Evolutionary conservation across 1,284 basidiomycete species (phyloP), one percentile per base, ranked within the genome.

Genomic region (Rhodotorula sp.): DNA sequence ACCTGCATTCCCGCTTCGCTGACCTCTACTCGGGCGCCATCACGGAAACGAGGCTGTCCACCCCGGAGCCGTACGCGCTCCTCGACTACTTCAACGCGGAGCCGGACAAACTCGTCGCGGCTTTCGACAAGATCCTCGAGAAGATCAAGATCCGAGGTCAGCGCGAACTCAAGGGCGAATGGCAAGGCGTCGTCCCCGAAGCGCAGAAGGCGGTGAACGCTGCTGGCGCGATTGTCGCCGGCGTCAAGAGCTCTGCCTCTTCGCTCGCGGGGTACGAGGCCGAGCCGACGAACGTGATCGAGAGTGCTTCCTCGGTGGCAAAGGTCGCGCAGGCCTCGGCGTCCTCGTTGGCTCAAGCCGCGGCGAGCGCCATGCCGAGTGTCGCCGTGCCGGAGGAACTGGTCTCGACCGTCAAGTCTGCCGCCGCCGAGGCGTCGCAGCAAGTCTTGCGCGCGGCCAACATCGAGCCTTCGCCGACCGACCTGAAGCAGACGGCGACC

Each of bases 111-210:
- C 71, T 76, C 67, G 73, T 72, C 63, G 16, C 18, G 8, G 64
- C 64, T 5, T 73, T 75, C 48, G 60, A 58, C 18, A 52, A 63
- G 49, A 65, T 76, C 60, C 62, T 76, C 57, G 31, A 47, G 58
- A 70, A 70, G 69, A 71, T 73, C 66, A 68, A 57, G 64, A 31
- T 63, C 54, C 70, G 71, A 47, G 77, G 76, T 6, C 69, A 73
- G 67, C 58, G 60, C 26, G 70, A 72, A 56, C 46, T 77, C 61
- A 76, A 73, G 68, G 77, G 77, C 62, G 71, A 77, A 29, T 78
- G 76, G 71, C 67, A 64, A 26, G 76, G 77, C 26, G 66, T 77
- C 16, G 57, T 51, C 34, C 62, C 73, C 48, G 75, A 74, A 43
- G 77, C 75, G 3, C 68, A 73, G n/a, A 75, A 76, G 64, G 78